Evolutionary conservation across 352 stramenopile species (phyloP), one percentile per base, ranked within the genome.

Genomic region (Pythium sukuiense): DNA sequence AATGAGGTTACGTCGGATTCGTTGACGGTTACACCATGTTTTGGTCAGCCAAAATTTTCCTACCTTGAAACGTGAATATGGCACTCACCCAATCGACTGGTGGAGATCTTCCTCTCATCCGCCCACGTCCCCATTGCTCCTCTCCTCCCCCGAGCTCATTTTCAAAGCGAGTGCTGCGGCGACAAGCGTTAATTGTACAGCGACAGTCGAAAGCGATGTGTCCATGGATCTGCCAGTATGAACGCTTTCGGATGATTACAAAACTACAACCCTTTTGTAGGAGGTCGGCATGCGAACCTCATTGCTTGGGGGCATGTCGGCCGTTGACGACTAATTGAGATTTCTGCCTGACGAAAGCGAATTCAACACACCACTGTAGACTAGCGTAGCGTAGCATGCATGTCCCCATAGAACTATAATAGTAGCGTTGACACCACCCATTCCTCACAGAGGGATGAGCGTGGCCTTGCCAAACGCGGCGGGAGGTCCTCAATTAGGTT

Each of bases 281-380:
- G 68, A 76, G 72, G 30, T 29, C 50, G 50, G 49, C 55, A 27
- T 45, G 52, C 43, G 49, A 45, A 59, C 48, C 41, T 49, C 41
- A 49, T 49, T 49, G 41, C 41, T 49, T 49, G 41, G 41, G 41
- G 41, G 41, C 41, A 46, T 39, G 56, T 43, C 39, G 55, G 56
- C 43, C 68, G 55, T 30, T 71, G 68, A 72, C 61, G 68, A 73
- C 57, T 37, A 57, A 61, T 71, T 78, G 71, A 78, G 71, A 78
- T 78, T 78, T 78, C 71, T 78, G 71, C 68, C 71, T 78, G 71
- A 78, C 71, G 71, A 78, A 78, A 78, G 71, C 71, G 48, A 20
- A 55, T 18, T 49, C 20, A n/a, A 56, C 41, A 27, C 33, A 33
- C 32, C 8, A 35, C 8, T 5, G 32, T 35, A 35, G 32, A 9